These are phyloP conservation scores for Cardamine resedifolia DNA, from an alignment of 345 rosid genomes.

Conservation along the genomic window DNA sequence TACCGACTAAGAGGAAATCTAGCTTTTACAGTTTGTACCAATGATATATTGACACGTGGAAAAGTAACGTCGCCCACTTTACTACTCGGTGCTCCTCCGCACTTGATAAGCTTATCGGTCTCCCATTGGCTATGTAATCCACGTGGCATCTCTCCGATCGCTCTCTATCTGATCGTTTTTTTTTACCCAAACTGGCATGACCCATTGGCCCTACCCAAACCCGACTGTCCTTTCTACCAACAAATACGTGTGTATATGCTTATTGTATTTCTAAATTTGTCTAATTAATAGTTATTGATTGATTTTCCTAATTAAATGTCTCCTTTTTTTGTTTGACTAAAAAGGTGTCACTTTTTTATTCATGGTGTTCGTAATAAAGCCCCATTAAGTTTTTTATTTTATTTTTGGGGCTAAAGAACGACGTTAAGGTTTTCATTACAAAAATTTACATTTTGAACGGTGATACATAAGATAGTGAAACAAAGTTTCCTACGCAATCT, in stretches of 20 bases:
- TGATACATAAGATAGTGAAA: background rate
- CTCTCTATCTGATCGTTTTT: background rate
- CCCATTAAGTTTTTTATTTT: background rate
- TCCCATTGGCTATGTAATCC: constrained; percentile 13
- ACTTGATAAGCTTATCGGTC: constrained; percentile 43
- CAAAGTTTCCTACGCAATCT: constrained; percentile 19
- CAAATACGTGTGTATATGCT: background rate
- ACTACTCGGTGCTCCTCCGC: constrained; percentile 31
- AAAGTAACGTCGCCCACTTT: constrained; percentile 31
- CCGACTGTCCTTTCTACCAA: constrained; percentile 23
- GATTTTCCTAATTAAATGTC: background rate
- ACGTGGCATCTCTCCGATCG: constrained; percentile 19
- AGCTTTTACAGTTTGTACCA: background rate
- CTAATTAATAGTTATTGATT: background rate
- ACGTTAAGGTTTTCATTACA: background rate
- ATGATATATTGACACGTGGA: constrained; percentile 19
- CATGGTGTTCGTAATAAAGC: background rate
- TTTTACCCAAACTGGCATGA: constrained; percentile 30
- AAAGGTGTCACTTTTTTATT: background rate
- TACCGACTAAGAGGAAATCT: constrained; percentile 27
- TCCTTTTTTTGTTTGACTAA: constrained; percentile 1
- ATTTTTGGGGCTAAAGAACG: too few species aligned
- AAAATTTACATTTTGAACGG: background rate
- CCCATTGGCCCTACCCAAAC: constrained; percentile 23
- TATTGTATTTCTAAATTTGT: background rate